phyloP scores from a whole-genome alignment of 1,284 basidiomycete species.

The Schizopora paradoxa region DNA sequence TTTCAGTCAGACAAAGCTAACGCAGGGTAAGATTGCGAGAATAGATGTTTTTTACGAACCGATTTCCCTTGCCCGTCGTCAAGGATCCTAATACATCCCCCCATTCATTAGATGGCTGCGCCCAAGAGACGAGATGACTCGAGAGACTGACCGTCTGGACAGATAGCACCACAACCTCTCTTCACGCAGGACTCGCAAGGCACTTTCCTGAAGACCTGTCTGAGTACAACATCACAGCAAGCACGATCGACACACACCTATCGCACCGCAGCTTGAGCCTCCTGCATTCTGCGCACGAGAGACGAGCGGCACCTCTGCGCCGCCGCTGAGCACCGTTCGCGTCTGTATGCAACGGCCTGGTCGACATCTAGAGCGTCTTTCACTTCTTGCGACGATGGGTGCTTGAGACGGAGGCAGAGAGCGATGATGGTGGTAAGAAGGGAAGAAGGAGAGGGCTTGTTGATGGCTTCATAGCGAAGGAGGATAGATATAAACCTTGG shows the following conservation, averaged over 20 bases:
- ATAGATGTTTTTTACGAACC: constrained; percentile 36
- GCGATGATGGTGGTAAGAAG: not conserved
- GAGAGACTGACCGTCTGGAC: constrained; percentile 41
- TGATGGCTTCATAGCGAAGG: too few relatives aligned
- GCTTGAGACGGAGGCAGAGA: not conserved
- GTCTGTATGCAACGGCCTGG: not conserved
- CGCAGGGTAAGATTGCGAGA: not conserved
- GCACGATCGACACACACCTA: constrained; percentile 49
- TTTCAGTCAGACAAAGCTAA: too few relatives aligned
- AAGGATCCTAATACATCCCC: constrained; percentile 48
- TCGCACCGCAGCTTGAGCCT: constrained; percentile 72
- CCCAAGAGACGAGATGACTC: not conserved
- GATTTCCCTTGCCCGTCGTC: constrained; percentile 75
- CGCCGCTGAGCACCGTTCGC: constrained; percentile 15
- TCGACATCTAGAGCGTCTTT: not conserved
- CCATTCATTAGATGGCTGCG: constrained; percentile 1
- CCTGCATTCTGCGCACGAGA: constrained; percentile 74
- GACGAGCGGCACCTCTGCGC: constrained; percentile 62
- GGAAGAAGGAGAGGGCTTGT: not conserved
- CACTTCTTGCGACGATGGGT: not conserved
- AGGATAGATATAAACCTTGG: too few relatives aligned
- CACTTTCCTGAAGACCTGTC: constrained; percentile 17
- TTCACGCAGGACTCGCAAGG: constrained; percentile 36
- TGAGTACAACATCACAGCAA: not conserved
- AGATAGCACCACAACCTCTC: constrained; percentile 72